Base-by-base conservation (phyloP, 2,329 filamentous ascomycete species). In the Cladosporium sp. region DNA sequence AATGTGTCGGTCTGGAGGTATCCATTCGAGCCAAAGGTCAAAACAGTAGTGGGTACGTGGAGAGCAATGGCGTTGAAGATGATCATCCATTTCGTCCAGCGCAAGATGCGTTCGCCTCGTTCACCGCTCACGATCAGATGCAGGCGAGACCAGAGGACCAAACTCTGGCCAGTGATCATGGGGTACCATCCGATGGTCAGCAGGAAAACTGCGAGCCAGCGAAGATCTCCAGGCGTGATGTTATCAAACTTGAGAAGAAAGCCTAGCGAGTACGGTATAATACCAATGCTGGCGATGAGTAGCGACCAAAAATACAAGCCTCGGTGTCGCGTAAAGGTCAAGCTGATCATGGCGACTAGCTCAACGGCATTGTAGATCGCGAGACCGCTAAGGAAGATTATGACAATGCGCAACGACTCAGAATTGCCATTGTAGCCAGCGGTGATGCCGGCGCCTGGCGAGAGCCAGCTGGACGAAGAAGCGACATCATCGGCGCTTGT, bases 131-230 rank as follows among this genome's bases (percentile, higher is more conserved):
- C 67, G 9, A 85, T 72, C 1, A 85, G 70, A 59, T 84, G 80
- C 0, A 85, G 71, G 6, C 82, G 74, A 0, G 80, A 84, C 69
- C 80, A 85, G 1, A 85, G 68, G 1, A 85, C 82, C 11, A 84
- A 58, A 0, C 77, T 76, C 61, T 83, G 80, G 0, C 82, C 82
- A 1, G 80, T 82, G 0, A 85, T 76, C 79, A 84, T 83, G 2
- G 68, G 58, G 62, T 76, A 78, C 77, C 82, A 79, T 9, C 79
- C 81, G 50, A 84, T 53, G n/a, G 70, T 71, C 20, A 61, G 41
- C 2, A 62, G 32, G 19, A 61, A 45, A 3, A 59, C 47, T 4
- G 56, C 52, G 4, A 61, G 44, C 56, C 59, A 62, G 29, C 50
- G 56, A 8, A 47, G 17, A 7, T 57, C 48, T 5, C 68, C 69